Evolutionary conservation across 805 yeast species (phyloP), one percentile per base, ranked within the genome.

Genomic region (Metschnikowia noctiluminum): DNA sequence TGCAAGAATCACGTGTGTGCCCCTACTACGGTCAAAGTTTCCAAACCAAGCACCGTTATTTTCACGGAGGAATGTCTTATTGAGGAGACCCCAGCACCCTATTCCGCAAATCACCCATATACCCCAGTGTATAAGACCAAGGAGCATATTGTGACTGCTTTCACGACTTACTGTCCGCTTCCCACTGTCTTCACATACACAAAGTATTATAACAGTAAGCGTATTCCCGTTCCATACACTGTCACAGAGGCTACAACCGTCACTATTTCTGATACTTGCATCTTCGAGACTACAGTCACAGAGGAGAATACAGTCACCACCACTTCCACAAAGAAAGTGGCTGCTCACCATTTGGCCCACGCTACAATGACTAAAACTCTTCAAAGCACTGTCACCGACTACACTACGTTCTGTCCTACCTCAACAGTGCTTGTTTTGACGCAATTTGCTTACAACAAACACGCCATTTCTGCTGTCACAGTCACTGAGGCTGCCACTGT

Each of bases 161-260:
- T 57, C 63, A 58, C 64, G 55, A 70, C 74, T 52, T 69, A 62
- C 67, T 70, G 75, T 56, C 74, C 75, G 53, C 55, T 49, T 40
- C 52, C 65, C 36, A 70, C 75, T 44, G 60, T 64, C 38, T 43
- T 70, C 48, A 64, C 69, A 48, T 51, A 68, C 50, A 69, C 70
- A 46, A 68, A 63, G 43, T 69, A 73, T 57, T 35, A 43, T 35
- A 58, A 60, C 39, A 44, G 58, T 47, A 51, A 53, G 39, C 68
- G 73, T 59, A 54, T 49, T n/a, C 65, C 68, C 35, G 52, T 55
- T 13, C 39, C 41, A 7, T 49, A 61, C 50, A 57, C 68, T 41
- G 68, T 65, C 49, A 55, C 66, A 28, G 60, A 51, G 40, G 62
- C 71, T 21, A 55, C 59, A 44, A 64, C 73, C 46, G 36, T 69